These are phyloP conservation scores for Fonticula alba DNA, from an alignment of 78 protist genomes.

Conservation along the genomic window DNA sequence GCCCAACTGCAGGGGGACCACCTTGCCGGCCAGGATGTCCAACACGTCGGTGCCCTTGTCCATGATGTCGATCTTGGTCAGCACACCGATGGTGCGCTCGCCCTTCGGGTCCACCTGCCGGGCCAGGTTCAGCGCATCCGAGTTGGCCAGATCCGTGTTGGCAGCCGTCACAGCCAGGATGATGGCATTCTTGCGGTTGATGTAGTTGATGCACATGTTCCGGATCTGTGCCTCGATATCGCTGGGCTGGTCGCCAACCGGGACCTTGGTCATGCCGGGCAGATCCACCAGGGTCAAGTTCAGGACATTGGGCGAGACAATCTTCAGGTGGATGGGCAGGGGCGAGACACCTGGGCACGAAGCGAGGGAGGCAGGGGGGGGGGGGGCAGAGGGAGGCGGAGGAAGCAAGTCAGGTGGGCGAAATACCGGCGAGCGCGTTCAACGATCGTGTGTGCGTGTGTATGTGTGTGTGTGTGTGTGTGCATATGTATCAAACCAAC, in stretches of 20 bases:
- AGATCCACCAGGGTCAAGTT: slow-evolving; percentile 89
- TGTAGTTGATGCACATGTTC: slow-evolving; percentile 44
- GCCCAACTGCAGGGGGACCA: slow-evolving; percentile 39
- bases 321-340: slow-evolving; percentile 61
- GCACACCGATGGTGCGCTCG: slow-evolving; percentile 81
- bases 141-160: slow-evolving; percentile 76
- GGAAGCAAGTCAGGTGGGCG: no score
- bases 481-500: no score
- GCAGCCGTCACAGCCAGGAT: slow-evolving; percentile 91
- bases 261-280: slow-evolving; percentile 82
- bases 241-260: slow-evolving; percentile 76
- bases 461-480: no score
- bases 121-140: slow-evolving; percentile 74
- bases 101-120: slow-evolving; percentile 66
- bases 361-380: no score
- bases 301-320: slow-evolving; percentile 70
- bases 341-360: no score
- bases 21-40: slow-evolving; percentile 55
- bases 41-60: slow-evolving; percentile 76
- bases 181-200: slow-evolving; percentile 45
- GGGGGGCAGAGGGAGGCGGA: no score
- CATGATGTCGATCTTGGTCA: slow-evolving; percentile 77
- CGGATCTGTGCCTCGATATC: slow-evolving; percentile 67
- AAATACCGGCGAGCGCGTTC: no score
- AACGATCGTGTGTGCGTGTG: no score